These are phyloP conservation scores for Kentomonas sorsogonicus DNA, from an alignment of 208 protist genomes.

Conservation along the genomic window DNA sequence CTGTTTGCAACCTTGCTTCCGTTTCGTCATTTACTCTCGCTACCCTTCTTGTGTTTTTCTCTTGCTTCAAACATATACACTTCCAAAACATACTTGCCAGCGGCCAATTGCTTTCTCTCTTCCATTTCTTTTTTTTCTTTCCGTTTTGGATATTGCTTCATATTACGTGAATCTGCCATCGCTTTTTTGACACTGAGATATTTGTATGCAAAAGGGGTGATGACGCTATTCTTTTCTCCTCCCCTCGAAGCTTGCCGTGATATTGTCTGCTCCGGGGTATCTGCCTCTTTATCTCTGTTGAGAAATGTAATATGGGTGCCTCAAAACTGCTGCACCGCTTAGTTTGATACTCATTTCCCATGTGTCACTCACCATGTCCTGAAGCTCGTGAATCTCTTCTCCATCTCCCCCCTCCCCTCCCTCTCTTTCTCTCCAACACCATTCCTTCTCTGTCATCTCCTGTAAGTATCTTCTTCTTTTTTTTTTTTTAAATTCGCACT, in stretches of 20 bases:
- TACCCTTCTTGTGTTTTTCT: too few species aligned
- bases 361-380: neutral
- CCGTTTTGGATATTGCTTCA: neutral
- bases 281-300: too few species aligned
- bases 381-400: neutral
- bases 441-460: slow-evolving; percentile 1
- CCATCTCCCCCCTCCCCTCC: neutral
- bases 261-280: too few species aligned
- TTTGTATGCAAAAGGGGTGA: too few species aligned
- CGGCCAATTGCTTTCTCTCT: neutral
- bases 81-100: too few species aligned
- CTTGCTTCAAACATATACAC: neutral
- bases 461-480: neutral
- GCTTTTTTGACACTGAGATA: too few species aligned
- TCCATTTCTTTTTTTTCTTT: slow-evolving; percentile 4
- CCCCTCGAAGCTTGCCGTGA: too few species aligned
- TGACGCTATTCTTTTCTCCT: too few species aligned
- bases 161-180: neutral
- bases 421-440: neutral
- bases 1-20: neutral
- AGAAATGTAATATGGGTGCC: too few species aligned
- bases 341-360: neutral
- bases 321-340: too few species aligned
- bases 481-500: neutral
- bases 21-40: neutral